Conservation (phyloP, 2,329 filamentous ascomycete species). For the Madurella mycetomatis region DNA sequence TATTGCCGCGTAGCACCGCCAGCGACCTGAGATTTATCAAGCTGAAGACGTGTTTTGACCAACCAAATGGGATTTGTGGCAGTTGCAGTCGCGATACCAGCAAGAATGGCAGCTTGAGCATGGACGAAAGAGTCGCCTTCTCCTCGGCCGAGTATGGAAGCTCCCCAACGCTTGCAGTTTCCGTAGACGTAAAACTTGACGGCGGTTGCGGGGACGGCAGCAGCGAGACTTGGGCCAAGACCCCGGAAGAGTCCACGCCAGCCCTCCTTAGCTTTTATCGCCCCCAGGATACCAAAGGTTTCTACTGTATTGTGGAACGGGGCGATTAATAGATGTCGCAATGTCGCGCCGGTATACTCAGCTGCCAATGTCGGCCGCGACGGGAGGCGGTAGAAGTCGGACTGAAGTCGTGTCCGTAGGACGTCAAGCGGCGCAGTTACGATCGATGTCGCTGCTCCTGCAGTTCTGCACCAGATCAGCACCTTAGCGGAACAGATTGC, state of each 20-base stretch:
- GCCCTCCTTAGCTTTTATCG: not conserved
- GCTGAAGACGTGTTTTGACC: not conserved
- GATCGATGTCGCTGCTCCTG: not conserved
- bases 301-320: not conserved
- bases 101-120: not conserved
- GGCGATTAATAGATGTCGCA: not conserved
- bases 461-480: not conserved
- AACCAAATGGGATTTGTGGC: slow-evolving; percentile 1
- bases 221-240: not conserved
- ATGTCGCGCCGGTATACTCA: not conserved
- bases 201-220: not conserved
- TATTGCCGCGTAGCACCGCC: not conserved
- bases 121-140: not conserved
- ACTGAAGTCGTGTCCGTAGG: not conserved
- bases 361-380: not conserved
- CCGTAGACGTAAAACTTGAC: slow-evolving; percentile 5
- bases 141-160: not conserved
- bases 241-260: not conserved
- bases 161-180: not conserved
- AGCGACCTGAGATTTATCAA: not conserved
- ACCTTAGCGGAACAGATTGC: too few species aligned
- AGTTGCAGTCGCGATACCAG: not conserved
- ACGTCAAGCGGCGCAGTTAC: slow-evolving; percentile 1
- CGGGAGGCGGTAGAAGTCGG: slow-evolving; percentile 3
- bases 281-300: not conserved